Evolutionary conservation across 2,329 filamentous ascomycete genomes (phyloP), one percentile per base, ranked within the genome.

Genomic region (Cercospora zeina): DNA sequence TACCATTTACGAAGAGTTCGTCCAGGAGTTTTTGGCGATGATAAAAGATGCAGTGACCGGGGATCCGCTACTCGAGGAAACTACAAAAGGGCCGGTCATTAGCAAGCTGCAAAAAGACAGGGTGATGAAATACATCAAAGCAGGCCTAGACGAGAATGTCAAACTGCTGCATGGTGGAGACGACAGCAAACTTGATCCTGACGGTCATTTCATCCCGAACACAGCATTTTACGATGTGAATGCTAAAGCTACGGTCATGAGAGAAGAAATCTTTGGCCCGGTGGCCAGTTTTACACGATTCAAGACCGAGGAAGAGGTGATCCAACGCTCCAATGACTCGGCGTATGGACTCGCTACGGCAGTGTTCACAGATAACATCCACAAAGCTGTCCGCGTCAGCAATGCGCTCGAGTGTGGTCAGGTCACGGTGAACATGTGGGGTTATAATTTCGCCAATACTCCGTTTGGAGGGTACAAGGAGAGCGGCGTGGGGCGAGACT

Each of bases 191-290:
- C 39, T 45, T 16, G 39, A 45, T 21, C 14, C n/a, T 8, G 13
- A 45, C 4, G 39, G 39, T 8, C 39, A 45, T 21, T 45, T 45
- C 39, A 13, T 45, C 14, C 39, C 39, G 19, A 45, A 45, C 10
- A 45, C 39, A 8, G 39, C 39, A 3, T 45, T 45, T 13, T 4
- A 4, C 14, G 39, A 45, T 16, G 39, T 45, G 16, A 13, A 10
- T 8, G 39, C 39, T 45, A 10, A 14, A 1, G 39, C 39, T 16
- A 45, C 39, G 7, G 19, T 45, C 39, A 45, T 45, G 39, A 7
- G 39, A 45, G 86, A 83, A 1, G 91, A 95, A 76, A 88, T 85
- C 1, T 96, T 96, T 69, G 90, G 89, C 0, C 90, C 91, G 0
- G 85, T 84, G 0, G 89, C 92, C 1, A 86, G 85, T n/a, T 71